Base-by-base conservation (phyloP, 495 filamentous ascomycete species). In the Lasiosphaeria hispida region DNA sequence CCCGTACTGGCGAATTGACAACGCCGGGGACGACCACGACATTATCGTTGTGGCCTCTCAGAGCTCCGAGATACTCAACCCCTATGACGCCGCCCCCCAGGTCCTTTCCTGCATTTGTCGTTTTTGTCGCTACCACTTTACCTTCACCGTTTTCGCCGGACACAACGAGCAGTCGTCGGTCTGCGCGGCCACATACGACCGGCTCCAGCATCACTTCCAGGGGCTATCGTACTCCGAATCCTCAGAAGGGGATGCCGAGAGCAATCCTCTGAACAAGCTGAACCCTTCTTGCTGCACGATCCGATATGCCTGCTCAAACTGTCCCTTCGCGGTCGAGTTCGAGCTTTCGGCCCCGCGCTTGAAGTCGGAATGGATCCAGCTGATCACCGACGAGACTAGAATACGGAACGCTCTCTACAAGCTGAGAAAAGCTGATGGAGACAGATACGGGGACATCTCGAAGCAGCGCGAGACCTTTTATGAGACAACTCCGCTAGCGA, bases 301-400 rank as follows among this genome's bases (percentile, higher is more conserved):
- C 13, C 57, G 66, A 34, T 92, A 85, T 65, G 71, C 74, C 57
- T 95, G 90, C 69, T 85, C 85, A 0, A 72, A 74, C 17, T 72
- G 70, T 56, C 13, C 41, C 14, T 37, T 60, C n/a, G 30, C 3
- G 4, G 33, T 70, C 11, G 7, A 9, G 2, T 41, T 92, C 44
- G 74, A 77, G 13, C 70, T 86, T 10, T 69, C 77, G 43, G 76
- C 77, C 6, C 83, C 83, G 1, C 74, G 85, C 0, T 64, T 91
- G 23, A 67, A 53, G 4, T 60, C 71, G 1, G 65, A 78, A 18
- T 78, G 79, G 68, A 66, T 88, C 0, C 57, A 70, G 1, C 68
- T 85, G 13, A 69, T 94, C 47, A 82, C 72, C 4, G 83, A 92
- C 61, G 69, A 76, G 35, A 66, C 72, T 1, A 52, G 82, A 42